phyloP scores from a whole-genome alignment of 371 early-diverging fungal species.

The Mortierella sp. region DNA sequence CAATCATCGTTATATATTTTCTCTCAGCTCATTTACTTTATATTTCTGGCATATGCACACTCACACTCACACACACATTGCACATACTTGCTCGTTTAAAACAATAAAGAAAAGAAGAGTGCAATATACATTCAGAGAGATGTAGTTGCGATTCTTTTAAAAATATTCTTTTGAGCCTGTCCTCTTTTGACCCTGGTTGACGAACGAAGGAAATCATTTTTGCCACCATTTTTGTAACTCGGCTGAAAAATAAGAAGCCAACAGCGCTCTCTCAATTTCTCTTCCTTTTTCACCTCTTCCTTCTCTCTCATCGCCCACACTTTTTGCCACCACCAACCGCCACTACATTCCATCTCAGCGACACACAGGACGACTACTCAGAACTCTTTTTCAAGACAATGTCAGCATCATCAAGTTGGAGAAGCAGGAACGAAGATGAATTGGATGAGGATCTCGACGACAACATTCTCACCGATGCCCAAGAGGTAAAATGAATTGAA shows the following conservation, averaged over 20 bases:
- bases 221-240: slow-evolving; percentile 34
- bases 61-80: background rate
- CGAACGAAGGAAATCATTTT: slow-evolving; percentile 7
- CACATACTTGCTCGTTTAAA: no score
- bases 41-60: background rate
- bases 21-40: background rate
- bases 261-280: background rate
- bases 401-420: slow-evolving; percentile 51
- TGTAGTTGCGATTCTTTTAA: no score
- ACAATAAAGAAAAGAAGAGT: background rate
- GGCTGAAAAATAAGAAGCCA: background rate
- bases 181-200: background rate
- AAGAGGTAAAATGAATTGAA: slow-evolving; percentile 31
- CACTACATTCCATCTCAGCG: background rate
- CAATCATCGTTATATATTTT: background rate
- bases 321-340: background rate
- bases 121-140: background rate
- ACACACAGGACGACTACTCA: background rate
- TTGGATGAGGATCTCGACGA: slow-evolving; percentile 55
- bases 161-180: background rate
- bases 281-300: background rate
- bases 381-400: background rate
- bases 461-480: slow-evolving; percentile 48
- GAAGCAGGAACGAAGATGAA: slow-evolving; percentile 37
- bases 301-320: background rate